Evolutionary conservation across 176 grass and related monocot genomes (phyloP).

Genomic region (Saccharum spontaneum): DNA sequence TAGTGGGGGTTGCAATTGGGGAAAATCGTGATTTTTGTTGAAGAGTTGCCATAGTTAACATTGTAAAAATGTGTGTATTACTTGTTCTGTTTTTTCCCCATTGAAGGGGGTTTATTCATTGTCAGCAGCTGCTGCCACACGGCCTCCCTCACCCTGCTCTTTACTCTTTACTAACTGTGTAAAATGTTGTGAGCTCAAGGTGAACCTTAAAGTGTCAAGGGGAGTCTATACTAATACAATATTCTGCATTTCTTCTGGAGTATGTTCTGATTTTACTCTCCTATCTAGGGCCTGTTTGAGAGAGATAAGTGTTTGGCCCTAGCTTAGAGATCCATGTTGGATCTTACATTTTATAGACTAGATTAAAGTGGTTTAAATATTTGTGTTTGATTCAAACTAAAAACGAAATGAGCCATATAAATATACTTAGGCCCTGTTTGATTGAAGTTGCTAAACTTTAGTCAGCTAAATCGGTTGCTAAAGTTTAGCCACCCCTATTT

Average conservation of each 20-base stretch:
- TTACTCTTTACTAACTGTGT: constrained; percentile 36
- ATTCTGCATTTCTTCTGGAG: not conserved
- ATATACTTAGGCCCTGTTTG: not conserved
- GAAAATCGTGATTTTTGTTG: constrained; percentile 22
- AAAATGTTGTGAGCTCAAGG: constrained; percentile 27
- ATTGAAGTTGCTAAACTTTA: no score
- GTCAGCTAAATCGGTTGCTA: no score
- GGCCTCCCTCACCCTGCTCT: not conserved
- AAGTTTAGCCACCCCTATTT: no score
- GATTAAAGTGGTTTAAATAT: not conserved
- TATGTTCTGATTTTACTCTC: not conserved
- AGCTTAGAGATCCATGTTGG: not conserved
- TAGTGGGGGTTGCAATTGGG: constrained; percentile 17
- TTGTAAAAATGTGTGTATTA: constrained; percentile 67
- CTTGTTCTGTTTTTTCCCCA: constrained; percentile 41
- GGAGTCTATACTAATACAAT: constrained; percentile 1
- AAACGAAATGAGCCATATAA: not conserved
- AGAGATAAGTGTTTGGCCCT: not conserved
- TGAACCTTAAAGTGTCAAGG: constrained; percentile 28
- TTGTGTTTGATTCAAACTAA: not conserved
- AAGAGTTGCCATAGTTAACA: constrained; percentile 46
- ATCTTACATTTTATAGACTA: not conserved
- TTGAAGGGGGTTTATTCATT: constrained; percentile 40
- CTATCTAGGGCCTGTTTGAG: not conserved
- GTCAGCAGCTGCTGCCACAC: not conserved